Evolutionary conservation across 1,284 basidiomycete genomes (phyloP).

Genomic region (Cronartium quercuum): DNA sequence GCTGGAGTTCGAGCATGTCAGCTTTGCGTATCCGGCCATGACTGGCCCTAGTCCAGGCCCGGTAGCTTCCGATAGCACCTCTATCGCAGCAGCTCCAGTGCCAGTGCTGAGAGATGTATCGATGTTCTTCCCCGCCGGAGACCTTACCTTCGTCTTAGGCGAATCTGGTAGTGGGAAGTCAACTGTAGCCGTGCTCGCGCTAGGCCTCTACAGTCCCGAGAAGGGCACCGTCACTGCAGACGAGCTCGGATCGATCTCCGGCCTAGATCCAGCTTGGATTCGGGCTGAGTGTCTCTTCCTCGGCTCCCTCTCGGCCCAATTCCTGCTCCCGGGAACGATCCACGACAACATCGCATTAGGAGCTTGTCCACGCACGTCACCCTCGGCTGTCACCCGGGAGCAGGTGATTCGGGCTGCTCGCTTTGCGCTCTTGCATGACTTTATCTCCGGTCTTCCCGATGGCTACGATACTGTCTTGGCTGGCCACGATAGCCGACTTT

Average conservation of each 20-base stretch:
- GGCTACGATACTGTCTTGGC: conserved; percentile 76
- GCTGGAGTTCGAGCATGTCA: conserved; percentile 67
- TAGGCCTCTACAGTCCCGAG: conserved; percentile 63
- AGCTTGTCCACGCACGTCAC: conserved; percentile 51
- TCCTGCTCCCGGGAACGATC: conserved; percentile 69
- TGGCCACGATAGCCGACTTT: background rate
- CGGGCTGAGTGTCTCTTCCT: conserved; percentile 69
- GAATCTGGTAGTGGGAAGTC: conserved; percentile 86
- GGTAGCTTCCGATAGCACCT: background rate
- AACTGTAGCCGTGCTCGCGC: conserved; percentile 75
- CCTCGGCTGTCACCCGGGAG: conserved; percentile 56
- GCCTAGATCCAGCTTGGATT: conserved; percentile 70
- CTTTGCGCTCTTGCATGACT: conserved; percentile 82
- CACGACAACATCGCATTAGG: conserved; percentile 87
- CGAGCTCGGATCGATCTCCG: conserved; percentile 64
- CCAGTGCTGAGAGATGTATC: conserved; percentile 60
- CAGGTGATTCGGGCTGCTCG: conserved; percentile 75
- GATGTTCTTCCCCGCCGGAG: conserved; percentile 70
- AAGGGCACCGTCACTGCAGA: conserved; percentile 63
- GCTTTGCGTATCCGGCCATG: conserved; percentile 81
- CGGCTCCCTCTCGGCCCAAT: conserved; percentile 64
- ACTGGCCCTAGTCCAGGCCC: conserved; percentile 53
- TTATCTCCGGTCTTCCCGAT: conserved; percentile 70
- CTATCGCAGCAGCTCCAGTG: conserved; percentile 16
- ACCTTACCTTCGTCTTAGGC: conserved; percentile 89